Evolutionary conservation across 345 rosid species (phyloP), one percentile per base, ranked within the genome.

Genomic region (Pugionium cornutum): DNA sequence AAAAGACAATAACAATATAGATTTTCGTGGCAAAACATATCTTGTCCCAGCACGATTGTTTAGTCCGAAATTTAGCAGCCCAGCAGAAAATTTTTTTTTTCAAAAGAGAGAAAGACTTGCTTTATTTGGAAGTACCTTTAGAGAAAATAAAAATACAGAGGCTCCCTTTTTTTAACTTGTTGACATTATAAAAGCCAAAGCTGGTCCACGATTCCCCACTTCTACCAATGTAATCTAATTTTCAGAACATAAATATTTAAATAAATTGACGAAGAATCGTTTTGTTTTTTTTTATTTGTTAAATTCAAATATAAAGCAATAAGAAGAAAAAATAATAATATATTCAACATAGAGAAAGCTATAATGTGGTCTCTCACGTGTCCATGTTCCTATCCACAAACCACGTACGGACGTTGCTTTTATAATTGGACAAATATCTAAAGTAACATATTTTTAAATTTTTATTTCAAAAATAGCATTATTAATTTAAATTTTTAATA

Each of bases 121-220:
- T 73, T 60, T 45, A 46, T 66, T 26, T 73, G 47, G 77, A 73
- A 73, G 72, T 53, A 58, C 64, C 46, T 47, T 7, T 18, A 42
- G 58, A 28, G 18, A 47, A 50, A 4, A 9, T 35, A 58, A 58
- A 57, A 43, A 65, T 50, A 51, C 58, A 27, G 53, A 54, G 32
- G 6, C 6, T 1, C 49, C 18, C 18, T 18, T 18, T 18, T 18
- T 18, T 18, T 18, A 18, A 18, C 18, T 58, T 72, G 76, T 72
- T 72, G 76, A 65, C 71, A 58, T 72, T 65, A 35, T 43, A 66
- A 73, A 73, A 73, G 67, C 68, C 67, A 60, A 66, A 73, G 63
- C 51, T 59, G 72, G 72, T 37, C 58, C 77, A 73, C 68, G 72
- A 66, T 66, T 65, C 77, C 56, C 72, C 77, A 73, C 67, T 58